Percentiles rank a stretch among this genome's conserved stretches.
These are phyloP conservation scores for Chalaropsis thielavioides DNA, from an alignment of 2,329 filamentous ascomycete genomes.

Conservation along the genomic window DNA sequence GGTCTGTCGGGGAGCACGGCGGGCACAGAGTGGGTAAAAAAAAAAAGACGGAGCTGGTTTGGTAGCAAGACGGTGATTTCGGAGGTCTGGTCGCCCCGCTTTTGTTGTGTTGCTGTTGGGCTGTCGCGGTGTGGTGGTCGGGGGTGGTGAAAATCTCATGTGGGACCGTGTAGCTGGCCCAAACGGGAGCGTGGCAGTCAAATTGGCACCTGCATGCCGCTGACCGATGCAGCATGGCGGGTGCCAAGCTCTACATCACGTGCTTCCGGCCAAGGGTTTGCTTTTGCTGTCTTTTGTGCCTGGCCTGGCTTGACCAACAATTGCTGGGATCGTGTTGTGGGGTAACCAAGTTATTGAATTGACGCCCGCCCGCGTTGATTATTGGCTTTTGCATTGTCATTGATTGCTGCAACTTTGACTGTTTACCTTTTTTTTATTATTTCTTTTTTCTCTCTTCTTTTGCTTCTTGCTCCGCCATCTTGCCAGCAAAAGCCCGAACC, in stretches of 20 bases:
- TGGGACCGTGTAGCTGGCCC: slow-evolving; percentile 4
- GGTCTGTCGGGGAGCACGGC: too few species aligned
- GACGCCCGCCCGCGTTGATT: background rate
- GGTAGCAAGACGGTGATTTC: background rate
- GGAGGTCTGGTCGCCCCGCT: background rate
- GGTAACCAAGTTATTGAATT: background rate
- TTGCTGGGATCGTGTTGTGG: background rate
- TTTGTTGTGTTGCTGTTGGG: background rate
- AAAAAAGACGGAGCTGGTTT: background rate
- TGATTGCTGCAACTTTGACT: background rate
- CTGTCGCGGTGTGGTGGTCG: background rate
- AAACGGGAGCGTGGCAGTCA: background rate
- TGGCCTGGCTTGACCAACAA: background rate
- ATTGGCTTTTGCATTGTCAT: background rate
- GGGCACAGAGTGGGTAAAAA: background rate
- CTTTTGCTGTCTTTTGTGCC: background rate
- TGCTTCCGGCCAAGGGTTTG: background rate
- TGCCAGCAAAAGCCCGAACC: background rate
- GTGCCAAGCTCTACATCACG: background rate
- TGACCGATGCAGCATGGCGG: background rate
- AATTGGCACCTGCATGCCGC: background rate
- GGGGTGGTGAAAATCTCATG: slow-evolving; percentile 15
- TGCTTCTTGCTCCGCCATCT: background rate
- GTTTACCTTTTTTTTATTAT: background rate
- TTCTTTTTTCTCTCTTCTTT: background rate